These are phyloP conservation scores for Pulveroboletus ravenelii DNA, from an alignment of 768 basidiomycete genomes.

Conservation along the genomic window DNA sequence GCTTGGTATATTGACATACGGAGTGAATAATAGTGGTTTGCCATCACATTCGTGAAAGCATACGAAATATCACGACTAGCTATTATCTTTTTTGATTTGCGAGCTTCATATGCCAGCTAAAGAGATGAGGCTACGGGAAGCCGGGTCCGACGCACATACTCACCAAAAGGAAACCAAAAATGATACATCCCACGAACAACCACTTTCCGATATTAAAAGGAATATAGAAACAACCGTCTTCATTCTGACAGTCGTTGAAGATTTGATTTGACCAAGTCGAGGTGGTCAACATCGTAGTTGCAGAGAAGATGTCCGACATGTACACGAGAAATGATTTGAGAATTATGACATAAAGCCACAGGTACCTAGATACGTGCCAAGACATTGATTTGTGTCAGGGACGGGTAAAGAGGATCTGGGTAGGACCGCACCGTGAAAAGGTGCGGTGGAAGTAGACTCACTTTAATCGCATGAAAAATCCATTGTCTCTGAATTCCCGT, in stretches of 20 bases:
- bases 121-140: constrained; percentile 7
- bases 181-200: constrained; percentile 97
- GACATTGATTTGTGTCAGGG: not conserved
- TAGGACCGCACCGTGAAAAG: not conserved
- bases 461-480: constrained; percentile 84
- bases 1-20: constrained; percentile 48
- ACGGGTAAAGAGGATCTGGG: not conserved
- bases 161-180: constrained; percentile 94
- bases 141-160: constrained; percentile 20
- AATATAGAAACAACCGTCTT: constrained; percentile 74
- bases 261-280: constrained; percentile 89
- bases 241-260: constrained; percentile 63
- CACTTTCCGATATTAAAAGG: constrained; percentile 89
- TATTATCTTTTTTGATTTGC: constrained; percentile 92
- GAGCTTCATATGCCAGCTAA: constrained; percentile 86
- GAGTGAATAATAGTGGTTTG: constrained; percentile 93
- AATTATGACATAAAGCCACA: constrained; percentile 89
- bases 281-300: constrained; percentile 92
- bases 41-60: constrained; percentile 97
- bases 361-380: constrained; percentile 54
- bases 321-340: constrained; percentile 97
- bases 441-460: constrained; percentile 31
- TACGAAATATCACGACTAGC: constrained; percentile 95
- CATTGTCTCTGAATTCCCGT: constrained; percentile 85
- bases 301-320: constrained; percentile 95